phyloP scores from a whole-genome alignment of 2,329 filamentous ascomycete genomes.

The Beauveria caledonica region DNA sequence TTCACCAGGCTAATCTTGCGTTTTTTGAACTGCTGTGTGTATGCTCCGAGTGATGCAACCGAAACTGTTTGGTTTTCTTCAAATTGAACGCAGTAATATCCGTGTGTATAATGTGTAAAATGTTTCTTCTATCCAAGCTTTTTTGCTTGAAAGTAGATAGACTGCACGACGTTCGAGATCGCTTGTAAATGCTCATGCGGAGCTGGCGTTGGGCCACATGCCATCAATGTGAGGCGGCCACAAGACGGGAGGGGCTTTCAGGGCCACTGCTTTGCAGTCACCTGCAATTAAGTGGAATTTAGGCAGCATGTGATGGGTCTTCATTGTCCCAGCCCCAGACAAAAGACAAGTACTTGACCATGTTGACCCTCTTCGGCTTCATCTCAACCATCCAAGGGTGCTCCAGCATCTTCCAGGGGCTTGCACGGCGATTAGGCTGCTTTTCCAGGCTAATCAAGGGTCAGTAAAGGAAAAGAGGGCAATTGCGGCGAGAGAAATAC shows the following conservation, averaged over 20 bases:
- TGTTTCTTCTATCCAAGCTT: not conserved
- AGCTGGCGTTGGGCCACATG: not conserved
- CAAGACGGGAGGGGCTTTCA: not conserved
- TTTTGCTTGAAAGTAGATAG: not conserved
- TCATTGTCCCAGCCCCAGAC: slow-evolving; percentile 95
- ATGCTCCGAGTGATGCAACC: slow-evolving; percentile 6
- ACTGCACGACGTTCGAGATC: not conserved
- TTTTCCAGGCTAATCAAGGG: slow-evolving; percentile 70
- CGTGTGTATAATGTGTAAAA: not conserved
- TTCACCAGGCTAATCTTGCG: not conserved
- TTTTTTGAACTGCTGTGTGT: not conserved
- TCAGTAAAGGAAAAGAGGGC: slow-evolving; percentile 16
- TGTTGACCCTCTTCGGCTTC: slow-evolving; percentile 92
- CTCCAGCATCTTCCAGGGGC: slow-evolving; percentile 97
- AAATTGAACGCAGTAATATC: not conserved
- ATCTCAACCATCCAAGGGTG: slow-evolving; percentile 99
- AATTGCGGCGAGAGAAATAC: slow-evolving; percentile 28
- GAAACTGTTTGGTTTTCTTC: not conserved
- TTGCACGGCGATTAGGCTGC: slow-evolving; percentile 76
- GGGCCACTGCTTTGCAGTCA: not conserved
- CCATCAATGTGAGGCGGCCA: not conserved
- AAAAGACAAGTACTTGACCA: slow-evolving; percentile 85
- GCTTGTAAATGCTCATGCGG: not conserved
- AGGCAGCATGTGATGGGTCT: not conserved
- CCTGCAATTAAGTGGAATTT: no score